Base-by-base conservation (phyloP, 176 grass and related monocot genomes). In the Bonia amplexicaulis region DNA sequence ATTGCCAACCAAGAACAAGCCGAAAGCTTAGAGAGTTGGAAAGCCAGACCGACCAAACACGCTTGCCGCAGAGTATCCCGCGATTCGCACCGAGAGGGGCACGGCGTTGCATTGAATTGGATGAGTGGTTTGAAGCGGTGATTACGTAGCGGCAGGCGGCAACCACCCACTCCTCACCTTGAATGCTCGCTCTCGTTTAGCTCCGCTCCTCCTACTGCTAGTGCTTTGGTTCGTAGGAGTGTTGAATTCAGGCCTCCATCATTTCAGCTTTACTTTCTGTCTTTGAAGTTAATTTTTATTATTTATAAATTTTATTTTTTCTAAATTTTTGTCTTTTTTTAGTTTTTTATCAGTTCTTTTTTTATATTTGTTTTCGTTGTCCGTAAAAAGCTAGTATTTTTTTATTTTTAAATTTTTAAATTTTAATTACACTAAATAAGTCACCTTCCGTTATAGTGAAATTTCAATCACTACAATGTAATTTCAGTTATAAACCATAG, bases 101-200 rank as follows among this genome's bases (percentile, higher is more conserved):
- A 47, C 1, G 46, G 11, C 80, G 15, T 52, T 13, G 60, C 71
- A 82, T 87, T 82, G 62, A 82, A 83, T 77, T 62, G 41, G 61
- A 49, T 10, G 47, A 46, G 46, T n/a, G 42, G 79, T 12, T 13
- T 71, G 16, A 44, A 69, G 67, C 65, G 23, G 74, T 15, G 74
- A 69, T 19, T 42, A 7, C 37, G 65, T 5, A 82, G 82, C 77
- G 62, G 79, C 29, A 63, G 69, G 27, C 53, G 82, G 84, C 76
- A 42, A 57, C 69, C 77, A 76, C 62, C 82, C 7, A 57, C 62
- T 9, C 71, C 42, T 12, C 84, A 13, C 76, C 66, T 63, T 87
- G 41, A 87, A 87, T 83, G 79, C 82, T 1, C 22, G 16, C 54
- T 1, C 55, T 61, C 75, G 53, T 64, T 74, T 79, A 71, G 80